phyloP scores from a whole-genome alignment of 371 early-diverging fungal genomes.

The Rhizomucor pusillus region DNA sequence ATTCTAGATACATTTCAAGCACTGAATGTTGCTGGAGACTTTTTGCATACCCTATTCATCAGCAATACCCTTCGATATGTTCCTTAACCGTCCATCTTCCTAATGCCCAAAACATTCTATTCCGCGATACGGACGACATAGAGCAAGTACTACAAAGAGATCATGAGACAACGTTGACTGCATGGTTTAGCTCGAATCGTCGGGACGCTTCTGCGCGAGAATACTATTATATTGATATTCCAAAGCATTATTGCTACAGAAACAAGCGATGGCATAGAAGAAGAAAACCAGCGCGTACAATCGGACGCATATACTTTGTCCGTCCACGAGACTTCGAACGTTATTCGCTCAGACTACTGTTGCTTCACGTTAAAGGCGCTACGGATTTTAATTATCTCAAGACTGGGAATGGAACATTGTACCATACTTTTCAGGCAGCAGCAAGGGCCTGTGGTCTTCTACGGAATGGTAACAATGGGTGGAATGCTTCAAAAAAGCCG shows the following conservation, averaged over 20 bases:
- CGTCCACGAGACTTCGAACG: background rate
- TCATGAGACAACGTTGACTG: background rate
- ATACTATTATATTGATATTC: background rate
- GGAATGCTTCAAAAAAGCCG: background rate
- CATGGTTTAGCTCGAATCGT: background rate
- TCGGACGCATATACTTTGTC: background rate
- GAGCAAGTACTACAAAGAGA: background rate
- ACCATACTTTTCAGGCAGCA: background rate
- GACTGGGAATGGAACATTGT: background rate
- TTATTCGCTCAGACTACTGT: background rate
- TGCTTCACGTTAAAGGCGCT: background rate
- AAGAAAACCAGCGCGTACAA: background rate
- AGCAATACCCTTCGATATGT: background rate
- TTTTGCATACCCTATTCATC: background rate
- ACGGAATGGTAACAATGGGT: background rate
- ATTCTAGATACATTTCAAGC: background rate
- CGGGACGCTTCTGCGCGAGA: background rate
- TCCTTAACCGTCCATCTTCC: background rate
- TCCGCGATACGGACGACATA: background rate
- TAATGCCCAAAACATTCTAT: background rate
- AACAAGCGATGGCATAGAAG: background rate
- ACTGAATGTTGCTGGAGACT: background rate
- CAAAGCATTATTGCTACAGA: background rate
- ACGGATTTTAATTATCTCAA: background rate
- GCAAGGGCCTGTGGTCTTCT: background rate